phyloP scores from a whole-genome alignment of 306 rosid species.

The Macrotyloma uniflorum region DNA sequence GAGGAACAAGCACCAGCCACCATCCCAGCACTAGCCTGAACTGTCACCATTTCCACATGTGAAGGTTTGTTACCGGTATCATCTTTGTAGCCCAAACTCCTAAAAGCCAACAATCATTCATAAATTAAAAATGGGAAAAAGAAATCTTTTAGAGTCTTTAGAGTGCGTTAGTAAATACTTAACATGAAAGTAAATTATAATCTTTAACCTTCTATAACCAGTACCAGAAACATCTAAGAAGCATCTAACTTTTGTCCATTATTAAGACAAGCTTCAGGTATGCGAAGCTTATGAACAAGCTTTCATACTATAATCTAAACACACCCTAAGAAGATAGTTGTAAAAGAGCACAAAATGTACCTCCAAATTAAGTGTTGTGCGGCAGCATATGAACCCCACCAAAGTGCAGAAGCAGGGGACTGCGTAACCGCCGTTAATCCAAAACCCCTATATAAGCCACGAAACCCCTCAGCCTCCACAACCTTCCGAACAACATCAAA shows the following conservation, averaged over 20 bases:
- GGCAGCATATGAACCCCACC: constrained; percentile 95
- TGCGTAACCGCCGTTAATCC: constrained; percentile 73
- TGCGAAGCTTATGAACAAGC: no score
- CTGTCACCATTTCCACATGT: constrained; percentile 71
- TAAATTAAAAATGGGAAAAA: neutral
- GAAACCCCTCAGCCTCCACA: constrained; percentile 67
- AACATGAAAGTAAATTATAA: neutral
- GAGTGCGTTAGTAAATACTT: neutral
- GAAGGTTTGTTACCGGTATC: constrained; percentile 67
- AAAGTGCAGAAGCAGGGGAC: constrained; percentile 89
- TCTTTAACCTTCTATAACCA: neutral
- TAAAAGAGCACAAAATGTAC: constrained; percentile 37
- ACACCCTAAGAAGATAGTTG: neutral
- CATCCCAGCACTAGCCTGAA: constrained; percentile 90
- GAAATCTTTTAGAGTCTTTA: neutral
- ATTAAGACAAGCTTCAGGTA: neutral
- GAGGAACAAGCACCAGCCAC: constrained; percentile 87
- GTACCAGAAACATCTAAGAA: neutral
- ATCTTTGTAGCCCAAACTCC: constrained; percentile 73
- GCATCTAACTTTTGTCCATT: neutral
- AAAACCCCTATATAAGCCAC: constrained; percentile 88
- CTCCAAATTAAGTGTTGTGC: constrained; percentile 93
- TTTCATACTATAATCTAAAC: no score
- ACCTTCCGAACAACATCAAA: constrained; percentile 62
- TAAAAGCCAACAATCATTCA: constrained; percentile 30